Evolutionary conservation across 805 yeast genomes (phyloP), one percentile per base, ranked within the genome.

Genomic region (Candida maris): DNA sequence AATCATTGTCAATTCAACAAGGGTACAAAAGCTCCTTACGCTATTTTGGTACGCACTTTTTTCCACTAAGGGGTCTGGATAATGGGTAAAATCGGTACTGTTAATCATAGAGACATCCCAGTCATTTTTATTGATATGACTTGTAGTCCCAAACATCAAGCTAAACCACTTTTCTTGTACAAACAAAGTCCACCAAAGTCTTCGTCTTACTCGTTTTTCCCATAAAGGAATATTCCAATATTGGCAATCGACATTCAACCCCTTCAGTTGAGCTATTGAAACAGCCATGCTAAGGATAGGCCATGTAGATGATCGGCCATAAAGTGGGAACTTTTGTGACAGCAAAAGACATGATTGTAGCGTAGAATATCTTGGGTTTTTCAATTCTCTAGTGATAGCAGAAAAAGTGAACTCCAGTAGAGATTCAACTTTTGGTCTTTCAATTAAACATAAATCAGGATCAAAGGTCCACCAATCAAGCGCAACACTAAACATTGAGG

Each of bases 81-180:
- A 42, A 22, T 36, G 36, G 5, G 32, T 9, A 27, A 41, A 44
- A 23, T 44, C 48, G 2, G 41, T 24, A 3, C 38, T 18, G 15
- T 27, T 32, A 5, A 44, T 39, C 24, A 38, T 37, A 4, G 39
- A 25, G 7, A 45, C 47, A 26, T 45, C 39, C 47, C 47, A 45
- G 24, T 43, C 49, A 12, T 28, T 35, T 22, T 26, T 31, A 1
- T 23, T 18, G 10, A 46, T 46, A 30, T 46, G 50, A 23, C 48
- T 43, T 2, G 34, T 32, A 7, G 37, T 31, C 1, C 46, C 48
- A n/a, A 42, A 24, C 4, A 38, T 35, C 4, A 46, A 13, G 20
- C 46, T 37, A n/a, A 38, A 28, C 48, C 48, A 46, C 32, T 46
- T 46, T 6, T 46, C 48, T 22, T 46, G 48, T 16, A 46, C 30